These are phyloP conservation scores for Penicillium sp. DNA, from an alignment of 2,329 filamentous ascomycete species.

Conservation along the genomic window DNA sequence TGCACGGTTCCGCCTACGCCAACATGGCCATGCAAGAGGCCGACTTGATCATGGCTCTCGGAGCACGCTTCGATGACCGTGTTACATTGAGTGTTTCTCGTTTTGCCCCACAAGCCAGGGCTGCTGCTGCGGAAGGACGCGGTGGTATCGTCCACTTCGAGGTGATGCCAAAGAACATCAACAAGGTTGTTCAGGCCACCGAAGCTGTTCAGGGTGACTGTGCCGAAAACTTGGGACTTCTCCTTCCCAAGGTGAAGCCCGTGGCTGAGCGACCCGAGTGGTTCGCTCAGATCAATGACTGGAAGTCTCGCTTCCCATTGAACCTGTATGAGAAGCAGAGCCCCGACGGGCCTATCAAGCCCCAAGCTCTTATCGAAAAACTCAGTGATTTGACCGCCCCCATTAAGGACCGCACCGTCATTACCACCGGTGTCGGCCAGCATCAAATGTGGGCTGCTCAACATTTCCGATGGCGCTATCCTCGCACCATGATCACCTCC, in stretches of 20 bases:
- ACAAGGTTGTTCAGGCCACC: constrained; percentile 96
- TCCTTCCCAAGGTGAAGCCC: constrained; percentile 67
- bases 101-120: constrained; percentile 84
- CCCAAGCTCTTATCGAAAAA: constrained; percentile 86
- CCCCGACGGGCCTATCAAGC: constrained; percentile 79
- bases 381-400: constrained; percentile 77
- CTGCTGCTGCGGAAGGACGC: constrained; percentile 75
- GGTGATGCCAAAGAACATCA: constrained; percentile 99
- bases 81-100: constrained; percentile 77
- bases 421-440: constrained; percentile 91
- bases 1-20: constrained; percentile 95
- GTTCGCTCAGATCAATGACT: constrained; percentile 83
- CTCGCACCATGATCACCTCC: constrained; percentile 91
- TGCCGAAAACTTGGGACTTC: constrained; percentile 67
- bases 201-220: constrained; percentile 95
- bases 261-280: constrained; percentile 71
- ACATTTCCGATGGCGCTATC: constrained; percentile 91
- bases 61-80: constrained; percentile 92
- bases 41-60: constrained; percentile 91
- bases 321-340: constrained; percentile 74
- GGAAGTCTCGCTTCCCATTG: constrained; percentile 90
- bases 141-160: constrained; percentile 98
- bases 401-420: constrained; percentile 79
- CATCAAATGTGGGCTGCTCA: constrained; percentile 99
- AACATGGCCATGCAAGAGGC: constrained; percentile 98